Percentiles rank a stretch among this genome's conserved stretches.
Conservation (phyloP, 306 rosid species). For the Begonia peltatifolia region DNA sequence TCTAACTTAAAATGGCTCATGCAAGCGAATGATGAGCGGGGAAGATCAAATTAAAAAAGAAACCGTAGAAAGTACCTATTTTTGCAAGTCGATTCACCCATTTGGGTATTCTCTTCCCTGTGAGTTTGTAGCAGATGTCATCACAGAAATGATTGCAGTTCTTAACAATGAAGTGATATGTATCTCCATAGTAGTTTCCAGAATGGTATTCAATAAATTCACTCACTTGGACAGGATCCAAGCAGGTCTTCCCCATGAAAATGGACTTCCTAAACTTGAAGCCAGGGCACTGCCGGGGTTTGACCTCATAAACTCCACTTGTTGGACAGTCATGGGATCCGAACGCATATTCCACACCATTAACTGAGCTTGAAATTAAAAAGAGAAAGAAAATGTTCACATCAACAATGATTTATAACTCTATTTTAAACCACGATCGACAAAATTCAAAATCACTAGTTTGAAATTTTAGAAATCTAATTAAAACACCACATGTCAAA, state of each 20-base stretch:
- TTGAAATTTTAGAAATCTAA: too few relatives aligned
- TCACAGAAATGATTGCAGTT: conserved; percentile 94
- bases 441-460: too few relatives aligned
- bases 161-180: conserved; percentile 75
- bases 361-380: too few relatives aligned
- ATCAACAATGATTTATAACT: too few relatives aligned
- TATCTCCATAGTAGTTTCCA: conserved; percentile 61
- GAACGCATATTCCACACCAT: conserved; percentile 90
- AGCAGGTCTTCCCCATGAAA: conserved; percentile 76
- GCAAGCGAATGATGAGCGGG: too few relatives aligned
- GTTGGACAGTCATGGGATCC: conserved; percentile 93
- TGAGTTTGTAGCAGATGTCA: conserved; percentile 63
- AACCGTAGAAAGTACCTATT: conserved; percentile 46
- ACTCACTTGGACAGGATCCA: conserved; percentile 72
- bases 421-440: too few relatives aligned
- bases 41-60: too few relatives aligned
- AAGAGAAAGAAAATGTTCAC: too few relatives aligned
- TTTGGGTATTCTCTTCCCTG: conserved; percentile 64
- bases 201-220: conserved; percentile 82
- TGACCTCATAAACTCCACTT: conserved; percentile 89
- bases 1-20: too few relatives aligned
- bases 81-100: conserved; percentile 96
- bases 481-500: too few relatives aligned
- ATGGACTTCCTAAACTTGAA: conserved; percentile 90
- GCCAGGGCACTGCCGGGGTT: conserved; percentile 88